Evolutionary conservation across 768 basidiomycete genomes (phyloP).

Genomic region (Podaxis sp.): DNA sequence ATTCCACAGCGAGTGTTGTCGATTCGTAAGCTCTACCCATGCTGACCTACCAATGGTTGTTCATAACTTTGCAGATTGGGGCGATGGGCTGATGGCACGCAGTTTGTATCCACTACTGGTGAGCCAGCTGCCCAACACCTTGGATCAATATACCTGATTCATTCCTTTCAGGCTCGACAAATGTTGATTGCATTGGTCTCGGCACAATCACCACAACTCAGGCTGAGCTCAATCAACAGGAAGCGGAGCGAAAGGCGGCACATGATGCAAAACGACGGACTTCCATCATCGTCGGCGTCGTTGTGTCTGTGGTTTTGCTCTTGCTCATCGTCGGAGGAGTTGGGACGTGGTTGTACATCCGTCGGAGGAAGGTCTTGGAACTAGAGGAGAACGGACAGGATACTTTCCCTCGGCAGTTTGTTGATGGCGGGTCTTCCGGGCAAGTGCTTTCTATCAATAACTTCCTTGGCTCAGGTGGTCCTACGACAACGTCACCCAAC

Average conservation of each 20-base stretch:
- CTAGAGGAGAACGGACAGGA: slow-evolving; percentile 4
- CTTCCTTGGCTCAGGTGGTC: slow-evolving; percentile 3
- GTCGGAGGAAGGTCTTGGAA: slow-evolving; percentile 8
- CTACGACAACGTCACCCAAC: slow-evolving; percentile 2
- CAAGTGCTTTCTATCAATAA: slow-evolving; percentile 16
- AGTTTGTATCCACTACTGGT: slow-evolving; percentile 27
- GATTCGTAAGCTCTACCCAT: slow-evolving; percentile 35
- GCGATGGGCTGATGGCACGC: slow-evolving; percentile 31
- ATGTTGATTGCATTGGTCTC: slow-evolving; percentile 26
- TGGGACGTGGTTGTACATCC: slow-evolving; percentile 15
- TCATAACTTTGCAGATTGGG: slow-evolving; percentile 27
- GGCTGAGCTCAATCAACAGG: slow-evolving; percentile 11
- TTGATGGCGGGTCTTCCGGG: slow-evolving; percentile 7
- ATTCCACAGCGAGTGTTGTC: slow-evolving; percentile 29
- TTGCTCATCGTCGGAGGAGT: slow-evolving; percentile 20
- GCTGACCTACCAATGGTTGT: neutral
- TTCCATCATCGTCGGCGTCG: slow-evolving; percentile 26
- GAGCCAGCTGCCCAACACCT: neutral
- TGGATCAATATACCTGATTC: neutral
- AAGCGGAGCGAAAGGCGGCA: slow-evolving; percentile 5
- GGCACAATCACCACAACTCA: slow-evolving; percentile 21
- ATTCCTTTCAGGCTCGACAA: slow-evolving; percentile 20
- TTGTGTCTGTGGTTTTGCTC: slow-evolving; percentile 24
- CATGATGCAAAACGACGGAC: slow-evolving; percentile 13
- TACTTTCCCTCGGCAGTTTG: slow-evolving; percentile 14